These are phyloP conservation scores for Cylindrotheca closterium DNA, from an alignment of 108 stramenopile species.

Conservation along the genomic window DNA sequence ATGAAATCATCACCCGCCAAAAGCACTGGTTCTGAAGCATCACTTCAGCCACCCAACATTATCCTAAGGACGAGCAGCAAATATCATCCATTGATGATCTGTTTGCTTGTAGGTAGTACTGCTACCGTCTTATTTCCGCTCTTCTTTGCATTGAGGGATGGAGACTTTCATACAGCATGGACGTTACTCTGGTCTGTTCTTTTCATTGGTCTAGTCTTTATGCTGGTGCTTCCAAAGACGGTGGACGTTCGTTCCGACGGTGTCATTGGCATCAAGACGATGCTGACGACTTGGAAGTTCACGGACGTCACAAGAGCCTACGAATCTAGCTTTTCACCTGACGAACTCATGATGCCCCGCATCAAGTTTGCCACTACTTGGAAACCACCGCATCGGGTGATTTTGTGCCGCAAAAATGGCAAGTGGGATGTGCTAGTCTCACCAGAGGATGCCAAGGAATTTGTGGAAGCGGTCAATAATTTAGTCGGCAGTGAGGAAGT, in stretches of 20 bases:
- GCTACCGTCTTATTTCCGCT: not conserved
- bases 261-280: conserved; percentile 31
- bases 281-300: conserved; percentile 23
- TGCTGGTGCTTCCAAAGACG: conserved; percentile 22
- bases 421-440: conserved; percentile 29
- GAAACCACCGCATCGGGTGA: conserved; percentile 3
- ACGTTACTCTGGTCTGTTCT: conserved; percentile 21
- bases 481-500: not conserved
- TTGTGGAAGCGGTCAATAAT: not conserved
- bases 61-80: not conserved
- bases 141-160: not conserved
- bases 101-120: not conserved
- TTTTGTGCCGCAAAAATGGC: conserved; percentile 10
- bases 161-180: conserved; percentile 3
- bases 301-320: conserved; percentile 18
- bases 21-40: too few species aligned
- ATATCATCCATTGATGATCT: not conserved
- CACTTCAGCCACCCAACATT: too few species aligned
- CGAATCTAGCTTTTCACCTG: not conserved
- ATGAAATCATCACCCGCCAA: too few species aligned
- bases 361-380: conserved; percentile 16
- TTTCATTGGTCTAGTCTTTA: conserved; percentile 10
- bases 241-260: conserved; percentile 34
- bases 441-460: conserved; percentile 16
- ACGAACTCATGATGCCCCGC: not conserved